Conservation (phyloP, 441 rosid genomes). For the Arabidopsis hybrid region DNA sequence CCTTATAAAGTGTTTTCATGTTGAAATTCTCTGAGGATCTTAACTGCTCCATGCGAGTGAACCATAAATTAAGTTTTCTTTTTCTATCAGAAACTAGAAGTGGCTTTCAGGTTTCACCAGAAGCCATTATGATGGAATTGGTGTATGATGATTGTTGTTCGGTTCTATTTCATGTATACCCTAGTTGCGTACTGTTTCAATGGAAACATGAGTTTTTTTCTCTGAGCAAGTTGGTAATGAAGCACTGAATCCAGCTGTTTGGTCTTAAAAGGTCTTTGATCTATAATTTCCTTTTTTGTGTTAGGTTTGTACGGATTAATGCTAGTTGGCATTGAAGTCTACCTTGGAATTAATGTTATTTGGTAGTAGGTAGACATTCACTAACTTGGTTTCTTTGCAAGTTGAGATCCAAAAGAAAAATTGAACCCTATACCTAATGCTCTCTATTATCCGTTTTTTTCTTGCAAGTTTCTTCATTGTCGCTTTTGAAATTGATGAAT, state of each 20-base stretch:
- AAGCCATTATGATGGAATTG: slow-evolving; percentile 19
- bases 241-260: slow-evolving; percentile 36
- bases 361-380: slow-evolving; percentile 4
- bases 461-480: background rate
- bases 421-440: slow-evolving; percentile 41
- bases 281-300: slow-evolving; percentile 36
- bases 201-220: slow-evolving; percentile 2
- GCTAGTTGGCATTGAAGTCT: slow-evolving; percentile 33
- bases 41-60: slow-evolving; percentile 18
- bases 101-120: slow-evolving; percentile 18
- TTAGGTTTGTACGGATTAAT: slow-evolving; percentile 39
- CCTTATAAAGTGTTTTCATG: background rate
- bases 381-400: slow-evolving; percentile 27
- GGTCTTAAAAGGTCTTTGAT: slow-evolving; percentile 32
- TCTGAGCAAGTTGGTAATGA: slow-evolving; percentile 28
- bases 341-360: slow-evolving; percentile 30
- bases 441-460: background rate
- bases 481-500: slow-evolving; percentile 6
- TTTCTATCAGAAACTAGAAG: slow-evolving; percentile 11
- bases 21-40: slow-evolving; percentile 6
- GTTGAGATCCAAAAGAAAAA: slow-evolving; percentile 8
- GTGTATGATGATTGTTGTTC: slow-evolving; percentile 1
- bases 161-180: slow-evolving; percentile 19
- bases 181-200: slow-evolving; percentile 19
- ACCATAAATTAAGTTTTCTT: background rate